Conservation (phyloP, 1,284 basidiomycete species). For the Microbotryomycetes sp. region DNA sequence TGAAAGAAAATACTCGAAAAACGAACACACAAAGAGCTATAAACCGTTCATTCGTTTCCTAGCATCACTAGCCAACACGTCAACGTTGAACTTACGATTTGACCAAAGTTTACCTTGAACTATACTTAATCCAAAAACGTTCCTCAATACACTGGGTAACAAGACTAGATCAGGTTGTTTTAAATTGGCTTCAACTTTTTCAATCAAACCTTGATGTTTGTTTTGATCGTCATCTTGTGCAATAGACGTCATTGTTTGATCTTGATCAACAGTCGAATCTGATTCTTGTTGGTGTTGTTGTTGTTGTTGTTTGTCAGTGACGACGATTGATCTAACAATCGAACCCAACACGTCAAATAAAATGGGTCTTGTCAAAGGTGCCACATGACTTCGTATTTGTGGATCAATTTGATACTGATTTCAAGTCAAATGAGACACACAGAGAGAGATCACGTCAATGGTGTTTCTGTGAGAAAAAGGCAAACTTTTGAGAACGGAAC, state of each 20-base stretch:
- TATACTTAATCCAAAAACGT: conserved; percentile 21
- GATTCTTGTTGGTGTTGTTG: neutral
- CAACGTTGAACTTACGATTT: conserved; percentile 29
- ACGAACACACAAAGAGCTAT: too few relatives aligned
- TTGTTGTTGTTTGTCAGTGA: neutral
- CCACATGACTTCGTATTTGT: conserved; percentile 22
- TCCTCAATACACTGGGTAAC: conserved; percentile 26
- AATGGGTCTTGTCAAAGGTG: conserved; percentile 17
- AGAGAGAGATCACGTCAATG: neutral
- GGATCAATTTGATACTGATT: conserved; percentile 33
- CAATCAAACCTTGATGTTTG: too few relatives aligned
- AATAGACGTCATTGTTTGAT: too few relatives aligned
- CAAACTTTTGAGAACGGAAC: neutral
- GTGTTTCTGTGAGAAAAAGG: neutral
- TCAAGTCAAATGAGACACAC: too few relatives aligned
- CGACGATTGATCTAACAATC: conserved; percentile 5
- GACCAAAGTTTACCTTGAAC: conserved; percentile 28
- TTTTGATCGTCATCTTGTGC: neutral
- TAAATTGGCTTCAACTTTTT: conserved; percentile 19
- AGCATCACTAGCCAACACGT: conserved; percentile 15
- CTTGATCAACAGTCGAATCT: neutral
- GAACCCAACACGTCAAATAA: conserved; percentile 24
- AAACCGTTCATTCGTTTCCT: conserved; percentile 9
- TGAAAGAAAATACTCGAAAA: too few relatives aligned
- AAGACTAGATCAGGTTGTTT: conserved; percentile 29